Conservation (phyloP, 1,284 basidiomycete genomes). For the Ustilago crameri region DNA sequence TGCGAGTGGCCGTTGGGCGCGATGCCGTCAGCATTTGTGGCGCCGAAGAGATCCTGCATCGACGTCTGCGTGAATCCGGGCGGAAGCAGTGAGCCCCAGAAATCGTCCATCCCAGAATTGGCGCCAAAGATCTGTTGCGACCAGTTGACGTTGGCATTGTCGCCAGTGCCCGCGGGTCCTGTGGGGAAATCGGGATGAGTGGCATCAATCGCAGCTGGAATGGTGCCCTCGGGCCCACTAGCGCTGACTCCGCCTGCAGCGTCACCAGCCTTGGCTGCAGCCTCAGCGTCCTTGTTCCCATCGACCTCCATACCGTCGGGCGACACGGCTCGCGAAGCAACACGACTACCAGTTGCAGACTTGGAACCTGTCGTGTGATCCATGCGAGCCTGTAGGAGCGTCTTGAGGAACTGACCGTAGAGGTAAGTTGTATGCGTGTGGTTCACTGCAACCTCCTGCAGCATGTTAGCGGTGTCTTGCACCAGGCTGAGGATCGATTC, state of each 20-base stretch:
- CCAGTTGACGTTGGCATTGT: constrained; percentile 34
- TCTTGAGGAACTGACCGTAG: constrained; percentile 61
- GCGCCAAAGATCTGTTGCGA: constrained; percentile 29
- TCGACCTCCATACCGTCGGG: constrained; percentile 23
- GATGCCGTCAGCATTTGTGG: constrained; percentile 10
- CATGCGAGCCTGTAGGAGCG: constrained; percentile 57
- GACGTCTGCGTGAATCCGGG: constrained; percentile 52
- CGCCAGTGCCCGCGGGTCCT: constrained; percentile 1
- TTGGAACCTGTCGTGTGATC: constrained; percentile 48
- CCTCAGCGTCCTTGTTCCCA: neutral
- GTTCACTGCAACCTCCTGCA: constrained; percentile 62
- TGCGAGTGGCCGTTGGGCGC: constrained; percentile 10
- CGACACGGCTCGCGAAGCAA: constrained; percentile 37
- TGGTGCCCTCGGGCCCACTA: neutral
- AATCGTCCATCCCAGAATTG: constrained; percentile 50
- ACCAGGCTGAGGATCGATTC: constrained; percentile 77
- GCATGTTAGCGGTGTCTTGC: constrained; percentile 78
- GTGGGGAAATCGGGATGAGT: constrained; percentile 4
- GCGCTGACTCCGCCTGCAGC: neutral
- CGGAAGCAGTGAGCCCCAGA: constrained; percentile 58
- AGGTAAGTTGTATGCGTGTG: constrained; percentile 63
- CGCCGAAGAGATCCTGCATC: constrained; percentile 50
- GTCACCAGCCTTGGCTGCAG: neutral
- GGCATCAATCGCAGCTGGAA: constrained; percentile 14
- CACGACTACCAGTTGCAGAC: constrained; percentile 41